A percentile compares a stretch with the other conserved stretches of the same genome.
These are phyloP conservation scores for Cairneyella variabilis DNA, from an alignment of 495 filamentous ascomycete genomes.

Conservation along the genomic window DNA sequence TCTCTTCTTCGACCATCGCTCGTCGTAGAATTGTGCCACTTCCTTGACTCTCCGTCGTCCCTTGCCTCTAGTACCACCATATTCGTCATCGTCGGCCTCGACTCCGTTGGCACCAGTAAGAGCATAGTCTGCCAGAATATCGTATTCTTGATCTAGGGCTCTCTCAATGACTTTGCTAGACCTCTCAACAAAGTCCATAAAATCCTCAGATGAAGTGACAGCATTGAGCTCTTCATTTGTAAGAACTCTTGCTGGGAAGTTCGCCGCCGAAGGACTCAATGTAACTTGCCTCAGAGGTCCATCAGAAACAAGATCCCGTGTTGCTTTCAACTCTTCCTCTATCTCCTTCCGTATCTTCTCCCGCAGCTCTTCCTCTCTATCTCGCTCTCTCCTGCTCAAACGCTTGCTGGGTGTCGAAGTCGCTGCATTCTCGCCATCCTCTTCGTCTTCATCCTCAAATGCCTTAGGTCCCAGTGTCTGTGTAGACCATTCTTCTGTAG, in stretches of 20 bases:
- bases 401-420: constrained; percentile 54
- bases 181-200: constrained; percentile 90
- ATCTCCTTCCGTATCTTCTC: constrained; percentile 84
- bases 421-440: constrained; percentile 34
- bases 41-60: constrained; percentile 80
- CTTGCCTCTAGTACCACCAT: constrained; percentile 62
- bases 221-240: constrained; percentile 85
- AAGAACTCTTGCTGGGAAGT: constrained; percentile 78
- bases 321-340: constrained; percentile 79
- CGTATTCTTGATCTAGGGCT: constrained; percentile 87
- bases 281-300: constrained; percentile 41
- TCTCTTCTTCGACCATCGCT: constrained; percentile 93
- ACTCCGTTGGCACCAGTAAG: constrained; percentile 62
- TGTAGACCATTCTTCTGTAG: constrained; percentile 63
- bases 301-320: constrained; percentile 53
- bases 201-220: constrained; percentile 87
- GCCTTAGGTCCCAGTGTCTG: constrained; percentile 33
- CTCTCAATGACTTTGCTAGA: constrained; percentile 97
- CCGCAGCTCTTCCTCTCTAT: constrained; percentile 83
- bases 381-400: constrained; percentile 68
- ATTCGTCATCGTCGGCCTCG: constrained; percentile 82
- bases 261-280: constrained; percentile 33
- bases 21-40: constrained; percentile 87
- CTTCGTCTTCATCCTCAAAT: constrained; percentile 52
- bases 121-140: constrained; percentile 92